A percentile compares a stretch with the other conserved stretches of the same genome.
Conservation (phyloP, 1,284 basidiomycete genomes). For the Athelia sp. region DNA sequence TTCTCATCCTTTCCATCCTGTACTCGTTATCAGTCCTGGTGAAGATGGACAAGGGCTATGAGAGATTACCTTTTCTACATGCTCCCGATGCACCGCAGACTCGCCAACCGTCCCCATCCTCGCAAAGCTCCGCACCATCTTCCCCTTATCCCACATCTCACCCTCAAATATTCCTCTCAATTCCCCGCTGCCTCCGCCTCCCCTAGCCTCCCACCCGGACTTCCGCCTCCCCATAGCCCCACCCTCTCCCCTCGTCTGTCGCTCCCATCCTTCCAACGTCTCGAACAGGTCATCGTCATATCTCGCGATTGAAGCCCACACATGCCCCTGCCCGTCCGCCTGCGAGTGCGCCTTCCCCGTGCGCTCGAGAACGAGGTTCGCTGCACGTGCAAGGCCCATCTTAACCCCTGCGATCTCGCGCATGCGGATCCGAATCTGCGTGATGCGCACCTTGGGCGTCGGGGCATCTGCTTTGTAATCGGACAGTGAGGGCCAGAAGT, state of each 20-base stretch:
- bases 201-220: conserved; percentile 30
- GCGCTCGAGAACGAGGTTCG: conserved; percentile 47
- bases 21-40: neutral
- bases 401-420: conserved; percentile 47
- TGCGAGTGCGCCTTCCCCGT: conserved; percentile 28
- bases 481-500: conserved; percentile 34
- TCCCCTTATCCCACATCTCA: conserved; percentile 62
- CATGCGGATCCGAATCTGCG: conserved; percentile 39
- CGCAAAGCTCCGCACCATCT: conserved; percentile 77
- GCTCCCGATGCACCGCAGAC: conserved; percentile 26
- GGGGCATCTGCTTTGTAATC: conserved; percentile 10
- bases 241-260: conserved; percentile 37
- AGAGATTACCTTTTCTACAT: conserved; percentile 20
- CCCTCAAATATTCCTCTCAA: conserved; percentile 35
- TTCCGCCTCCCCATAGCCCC: conserved; percentile 34
- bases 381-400: conserved; percentile 46
- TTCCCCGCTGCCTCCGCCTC: conserved; percentile 30
- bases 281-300: conserved; percentile 69
- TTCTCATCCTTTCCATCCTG: conserved; percentile 43
- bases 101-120: conserved; percentile 42
- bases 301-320: conserved; percentile 75
- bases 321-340: conserved; percentile 30
- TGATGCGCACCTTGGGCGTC: conserved; percentile 24
- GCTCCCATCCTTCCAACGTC: conserved; percentile 57
- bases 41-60: conserved; percentile 1